Percentiles rank a stretch among this genome's conserved stretches.
phyloP scores from a whole-genome alignment of 169 alveolate species.

The Plasmodium coatneyi region DNA sequence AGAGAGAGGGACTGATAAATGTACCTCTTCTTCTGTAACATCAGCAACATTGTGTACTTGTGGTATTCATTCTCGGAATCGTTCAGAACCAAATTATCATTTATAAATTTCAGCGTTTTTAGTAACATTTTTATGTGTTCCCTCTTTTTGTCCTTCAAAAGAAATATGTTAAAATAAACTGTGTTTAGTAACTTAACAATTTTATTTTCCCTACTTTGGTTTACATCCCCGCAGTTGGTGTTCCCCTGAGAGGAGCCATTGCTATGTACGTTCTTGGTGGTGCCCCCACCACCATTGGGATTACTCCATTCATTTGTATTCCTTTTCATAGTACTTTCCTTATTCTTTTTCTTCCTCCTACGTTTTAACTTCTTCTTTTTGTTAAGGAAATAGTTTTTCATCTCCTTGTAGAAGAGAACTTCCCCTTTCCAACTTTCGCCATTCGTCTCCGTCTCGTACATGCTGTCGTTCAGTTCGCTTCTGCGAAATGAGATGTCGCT shows the following conservation, averaged over 20 bases:
- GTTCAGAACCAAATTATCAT: conserved; percentile 20
- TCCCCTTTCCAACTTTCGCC: background rate
- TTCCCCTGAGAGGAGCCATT: background rate
- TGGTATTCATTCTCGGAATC: conserved; percentile 27
- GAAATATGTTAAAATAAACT: conserved; percentile 46
- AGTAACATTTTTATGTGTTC: conserved; percentile 39
- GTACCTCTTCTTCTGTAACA: conserved; percentile 64
- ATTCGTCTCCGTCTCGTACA: background rate
- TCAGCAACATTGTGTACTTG: background rate
- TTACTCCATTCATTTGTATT: background rate
- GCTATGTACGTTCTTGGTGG: background rate
- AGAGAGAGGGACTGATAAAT: conserved; percentile 64
- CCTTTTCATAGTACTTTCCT: background rate
- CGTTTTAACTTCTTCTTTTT: background rate
- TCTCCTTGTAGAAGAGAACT: conserved; percentile 9
- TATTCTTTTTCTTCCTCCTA: background rate
- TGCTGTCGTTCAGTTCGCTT: background rate
- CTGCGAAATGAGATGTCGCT: background rate
- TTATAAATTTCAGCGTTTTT: conserved; percentile 36
- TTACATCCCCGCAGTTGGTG: background rate
- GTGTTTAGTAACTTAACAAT: conserved; percentile 28
- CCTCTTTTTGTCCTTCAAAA: conserved; percentile 39
- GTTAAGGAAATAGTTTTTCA: conserved; percentile 29
- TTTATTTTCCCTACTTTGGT: conserved; percentile 1
- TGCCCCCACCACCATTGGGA: background rate